phyloP scores from a whole-genome alignment of 75 land plant genomes.

The Larix kaempferi region DNA sequence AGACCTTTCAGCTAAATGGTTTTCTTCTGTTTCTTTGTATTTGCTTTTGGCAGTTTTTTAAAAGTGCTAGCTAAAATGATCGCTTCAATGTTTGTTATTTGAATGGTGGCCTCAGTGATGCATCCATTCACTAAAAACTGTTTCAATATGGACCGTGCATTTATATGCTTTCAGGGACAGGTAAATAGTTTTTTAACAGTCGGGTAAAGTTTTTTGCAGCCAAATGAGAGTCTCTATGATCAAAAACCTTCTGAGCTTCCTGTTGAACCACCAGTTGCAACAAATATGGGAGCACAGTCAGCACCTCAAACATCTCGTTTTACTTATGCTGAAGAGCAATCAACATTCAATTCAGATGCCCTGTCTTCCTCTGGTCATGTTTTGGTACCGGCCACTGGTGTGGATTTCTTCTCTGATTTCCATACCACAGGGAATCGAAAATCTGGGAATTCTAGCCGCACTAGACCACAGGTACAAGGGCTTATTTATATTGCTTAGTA shows the following conservation, averaged over 20 bases:
- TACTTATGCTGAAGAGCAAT: conserved; percentile 36
- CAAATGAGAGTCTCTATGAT: conserved; percentile 42
- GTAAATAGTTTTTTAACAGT: background rate
- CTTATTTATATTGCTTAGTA: background rate
- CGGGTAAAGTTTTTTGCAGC: conserved; percentile 18
- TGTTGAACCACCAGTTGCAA: conserved; percentile 25
- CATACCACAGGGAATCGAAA: conserved; percentile 16
- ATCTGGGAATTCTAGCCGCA: conserved; percentile 15
- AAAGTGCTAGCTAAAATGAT: background rate
- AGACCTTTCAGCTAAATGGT: background rate
- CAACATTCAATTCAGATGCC: conserved; percentile 14
- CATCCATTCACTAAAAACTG: background rate
- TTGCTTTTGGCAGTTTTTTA: background rate
- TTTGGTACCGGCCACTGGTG: conserved; percentile 25
- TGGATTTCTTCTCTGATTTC: conserved; percentile 36
- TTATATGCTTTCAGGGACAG: background rate
- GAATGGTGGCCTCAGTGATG: background rate
- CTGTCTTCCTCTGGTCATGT: conserved; percentile 34
- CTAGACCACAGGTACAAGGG: conserved; percentile 27
- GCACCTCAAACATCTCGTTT: conserved; percentile 43
- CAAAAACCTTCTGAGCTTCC: conserved; percentile 45
- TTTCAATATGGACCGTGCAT: background rate
- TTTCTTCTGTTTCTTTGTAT: background rate
- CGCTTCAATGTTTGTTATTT: background rate
- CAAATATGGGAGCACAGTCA: conserved; percentile 18